Percentiles rank a stretch among this genome's conserved stretches.
phyloP scores from a whole-genome alignment of 805 yeast genomes.

The Jamesozyma hellenica region DNA sequence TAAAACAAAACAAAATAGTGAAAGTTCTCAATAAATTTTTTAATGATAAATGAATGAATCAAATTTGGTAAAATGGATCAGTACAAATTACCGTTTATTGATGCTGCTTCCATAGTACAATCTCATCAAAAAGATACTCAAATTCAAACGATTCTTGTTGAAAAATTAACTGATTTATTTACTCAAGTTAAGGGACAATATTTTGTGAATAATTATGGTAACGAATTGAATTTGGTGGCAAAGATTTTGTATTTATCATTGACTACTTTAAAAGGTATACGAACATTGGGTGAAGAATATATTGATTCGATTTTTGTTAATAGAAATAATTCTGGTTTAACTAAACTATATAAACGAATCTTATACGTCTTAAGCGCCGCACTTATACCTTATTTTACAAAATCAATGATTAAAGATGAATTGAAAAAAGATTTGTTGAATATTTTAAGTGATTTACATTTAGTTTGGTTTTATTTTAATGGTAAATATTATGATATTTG shows the following conservation, averaged over 20 bases:
- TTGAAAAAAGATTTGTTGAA: slow-evolving; percentile 37
- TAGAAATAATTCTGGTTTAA: slow-evolving; percentile 41
- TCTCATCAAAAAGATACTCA: slow-evolving; percentile 86
- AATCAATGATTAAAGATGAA: not conserved
- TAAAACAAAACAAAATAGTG: no score
- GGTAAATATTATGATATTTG: slow-evolving; percentile 75
- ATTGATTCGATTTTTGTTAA: slow-evolving; percentile 66
- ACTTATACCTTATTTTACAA: slow-evolving; percentile 45
- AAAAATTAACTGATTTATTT: slow-evolving; percentile 47
- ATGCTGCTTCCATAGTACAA: slow-evolving; percentile 83
- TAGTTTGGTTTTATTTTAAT: slow-evolving; percentile 71
- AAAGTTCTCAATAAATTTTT: no score
- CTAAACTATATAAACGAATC: slow-evolving; percentile 36
- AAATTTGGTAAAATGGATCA: not conserved
- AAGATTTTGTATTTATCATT: slow-evolving; percentile 56
- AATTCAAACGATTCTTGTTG: slow-evolving; percentile 45
- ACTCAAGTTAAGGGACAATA: slow-evolving; percentile 50
- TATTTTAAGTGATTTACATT: slow-evolving; percentile 52
- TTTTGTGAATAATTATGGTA: slow-evolving; percentile 52
- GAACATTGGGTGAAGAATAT: slow-evolving; percentile 92
- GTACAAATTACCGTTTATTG: slow-evolving; percentile 51
- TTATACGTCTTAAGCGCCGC: slow-evolving; percentile 54
- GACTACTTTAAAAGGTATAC: slow-evolving; percentile 65
- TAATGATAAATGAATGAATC: not conserved
- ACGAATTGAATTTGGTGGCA: slow-evolving; percentile 48